These are phyloP conservation scores for Trichoderma gracile DNA, from an alignment of 2,329 filamentous ascomycete genomes.

Conservation along the genomic window DNA sequence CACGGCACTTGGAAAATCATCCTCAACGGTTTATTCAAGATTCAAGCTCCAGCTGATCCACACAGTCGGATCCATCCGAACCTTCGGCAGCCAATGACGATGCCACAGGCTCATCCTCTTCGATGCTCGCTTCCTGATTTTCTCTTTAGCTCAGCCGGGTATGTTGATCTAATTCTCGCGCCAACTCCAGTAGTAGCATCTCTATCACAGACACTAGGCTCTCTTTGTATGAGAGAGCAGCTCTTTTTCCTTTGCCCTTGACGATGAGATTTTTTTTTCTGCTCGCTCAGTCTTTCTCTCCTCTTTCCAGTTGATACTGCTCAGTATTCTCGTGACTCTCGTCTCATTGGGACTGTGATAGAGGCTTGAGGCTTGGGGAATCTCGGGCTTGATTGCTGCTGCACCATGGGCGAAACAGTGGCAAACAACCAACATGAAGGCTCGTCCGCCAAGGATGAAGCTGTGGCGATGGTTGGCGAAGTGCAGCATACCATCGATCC, in stretches of 20 bases:
- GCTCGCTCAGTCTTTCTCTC: neutral
- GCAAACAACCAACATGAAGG: neutral
- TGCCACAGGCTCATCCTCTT: too few relatives aligned
- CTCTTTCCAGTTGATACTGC: neutral
- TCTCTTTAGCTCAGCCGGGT: slow-evolving; percentile 7
- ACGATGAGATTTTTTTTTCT: neutral
- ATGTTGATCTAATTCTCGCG: neutral
- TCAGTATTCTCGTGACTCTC: neutral
- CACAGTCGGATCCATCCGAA: neutral
- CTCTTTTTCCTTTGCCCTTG: neutral
- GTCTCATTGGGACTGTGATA: neutral
- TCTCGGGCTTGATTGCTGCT: neutral
- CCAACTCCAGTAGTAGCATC: neutral
- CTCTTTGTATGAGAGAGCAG: neutral
- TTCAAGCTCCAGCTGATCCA: slow-evolving; percentile 8
- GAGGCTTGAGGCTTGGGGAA: too few relatives aligned
- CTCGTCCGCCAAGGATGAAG: slow-evolving; percentile 35
- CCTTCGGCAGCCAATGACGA: slow-evolving; percentile 6
- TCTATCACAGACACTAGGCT: slow-evolving; percentile 8
- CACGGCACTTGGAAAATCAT: neutral
- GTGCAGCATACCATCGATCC: slow-evolving; percentile 56
- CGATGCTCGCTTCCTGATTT: neutral
- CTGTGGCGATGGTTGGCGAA: slow-evolving; percentile 59
- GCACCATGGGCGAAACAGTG: neutral
- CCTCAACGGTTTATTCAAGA: neutral